Conservation (phyloP, 2,329 filamentous ascomycete species). For the Ceratocystis cacaofunesta region DNA sequence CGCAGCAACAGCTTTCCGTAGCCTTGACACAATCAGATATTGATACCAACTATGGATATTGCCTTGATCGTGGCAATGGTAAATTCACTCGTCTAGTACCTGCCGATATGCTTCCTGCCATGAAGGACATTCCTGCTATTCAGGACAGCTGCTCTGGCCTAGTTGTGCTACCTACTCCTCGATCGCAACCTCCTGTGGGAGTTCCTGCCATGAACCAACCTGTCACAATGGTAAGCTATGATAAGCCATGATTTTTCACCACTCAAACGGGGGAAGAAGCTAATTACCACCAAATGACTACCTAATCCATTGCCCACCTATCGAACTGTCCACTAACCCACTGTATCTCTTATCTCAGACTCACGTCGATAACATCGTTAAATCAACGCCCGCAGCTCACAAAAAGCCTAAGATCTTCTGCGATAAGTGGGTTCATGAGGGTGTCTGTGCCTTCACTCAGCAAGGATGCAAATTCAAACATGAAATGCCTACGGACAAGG, state of each 20-base stretch:
- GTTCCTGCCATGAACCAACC: conserved; percentile 27
- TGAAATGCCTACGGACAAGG: conserved; percentile 62
- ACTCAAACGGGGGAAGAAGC: not conserved
- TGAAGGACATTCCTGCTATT: conserved; percentile 30
- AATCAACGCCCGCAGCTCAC: not conserved
- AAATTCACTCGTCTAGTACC: conserved; percentile 40
- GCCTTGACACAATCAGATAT: not conserved
- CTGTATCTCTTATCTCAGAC: not conserved
- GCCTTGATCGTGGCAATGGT: conserved; percentile 38
- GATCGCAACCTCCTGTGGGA: conserved; percentile 20
- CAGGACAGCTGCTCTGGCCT: conserved; percentile 30
- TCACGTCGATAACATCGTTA: not conserved
- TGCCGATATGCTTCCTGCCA: conserved; percentile 36
- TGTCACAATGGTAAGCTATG: conserved; percentile 27
- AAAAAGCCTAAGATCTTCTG: conserved; percentile 58
- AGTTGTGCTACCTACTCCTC: conserved; percentile 33
- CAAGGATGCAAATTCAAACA: conserved; percentile 83
- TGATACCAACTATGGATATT: conserved; percentile 31
- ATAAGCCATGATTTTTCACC: not conserved
- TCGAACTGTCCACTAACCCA: not conserved
- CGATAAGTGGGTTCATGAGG: conserved; percentile 78
- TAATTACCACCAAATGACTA: not conserved
- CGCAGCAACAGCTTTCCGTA: not conserved
- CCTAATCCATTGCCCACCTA: not conserved
- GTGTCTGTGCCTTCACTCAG: conserved; percentile 70